Evolutionary conservation across 78 protist genomes (phyloP), one percentile per base, ranked within the genome.

Genomic region (Dictyostelium purpureum): DNA sequence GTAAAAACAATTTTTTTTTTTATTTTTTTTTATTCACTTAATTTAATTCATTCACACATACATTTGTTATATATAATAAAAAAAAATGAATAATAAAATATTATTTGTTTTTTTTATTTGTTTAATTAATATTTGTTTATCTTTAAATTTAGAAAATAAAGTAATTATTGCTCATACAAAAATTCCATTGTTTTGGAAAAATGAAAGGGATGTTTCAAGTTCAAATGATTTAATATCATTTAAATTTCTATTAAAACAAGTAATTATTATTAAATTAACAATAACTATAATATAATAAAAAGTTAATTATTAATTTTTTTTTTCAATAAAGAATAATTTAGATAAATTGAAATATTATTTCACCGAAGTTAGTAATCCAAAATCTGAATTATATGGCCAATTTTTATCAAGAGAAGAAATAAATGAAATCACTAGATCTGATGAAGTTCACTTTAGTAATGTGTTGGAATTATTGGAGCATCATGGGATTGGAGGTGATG

Each of bases 291-390:
- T 37, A 67, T 16, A 1, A 67, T 19, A 26, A 61, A 67, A 0
- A 67, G 10, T 38, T 40, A 66, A 4, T 38, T 28, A 2, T 33
- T 37, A 38, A 38, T 49, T 49, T 4, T 49, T 49, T 4, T 49
- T 49, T 1, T 1, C 11, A 49, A 90, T 26, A 52, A 42, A 37
- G 75, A 67, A 67, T 40, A 90, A 90, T 35, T 31, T 79, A 42
- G 87, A 90, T 51, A 51, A 52, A 33, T 70, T 92, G 42, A 47
- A 71, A 16, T 54, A 77, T 21, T 42, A 24, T 7, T 92, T 92
- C 31, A 40, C 49, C 51, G 81, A 70, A 37, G 67, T 85, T 19
- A 69, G 85, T 28, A n/a, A 93, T 11, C 96, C 96, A 76, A 43
- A 85, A 42, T 83, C 89, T 2, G 40, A 3, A 11, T 24, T 24